Conservation (phyloP, 1,284 basidiomycete species). For the Austroboletus sp. region DNA sequence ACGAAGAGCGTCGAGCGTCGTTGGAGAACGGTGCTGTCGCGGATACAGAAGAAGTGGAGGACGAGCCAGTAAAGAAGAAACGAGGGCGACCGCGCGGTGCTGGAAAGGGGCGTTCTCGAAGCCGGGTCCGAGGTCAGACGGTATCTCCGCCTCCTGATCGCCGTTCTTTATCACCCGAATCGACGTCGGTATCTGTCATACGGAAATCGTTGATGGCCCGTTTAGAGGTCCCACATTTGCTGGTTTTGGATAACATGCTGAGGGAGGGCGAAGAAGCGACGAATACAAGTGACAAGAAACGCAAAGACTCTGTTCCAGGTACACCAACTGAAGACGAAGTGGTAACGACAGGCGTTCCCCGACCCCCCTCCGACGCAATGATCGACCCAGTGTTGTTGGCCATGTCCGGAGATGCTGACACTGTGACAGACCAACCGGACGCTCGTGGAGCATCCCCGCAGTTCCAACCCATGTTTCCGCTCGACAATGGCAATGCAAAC, state of each 20-base stretch:
- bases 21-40: neutral
- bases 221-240: constrained; percentile 36
- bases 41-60: constrained; percentile 3
- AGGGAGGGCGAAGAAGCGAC: constrained; percentile 21
- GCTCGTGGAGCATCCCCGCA: too few relatives aligned
- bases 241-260: constrained; percentile 44
- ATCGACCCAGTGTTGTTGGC: constrained; percentile 24
- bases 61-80: constrained; percentile 9
- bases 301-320: constrained; percentile 4
- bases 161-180: neutral
- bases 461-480: neutral
- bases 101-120: constrained; percentile 9
- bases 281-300: constrained; percentile 4
- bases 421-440: neutral
- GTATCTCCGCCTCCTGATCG: neutral
- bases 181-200: neutral
- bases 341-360: too few relatives aligned
- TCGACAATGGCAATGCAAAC: constrained; percentile 2
- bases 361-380: constrained; percentile 2
- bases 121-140: neutral
- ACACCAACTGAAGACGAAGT: too few relatives aligned
- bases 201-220: constrained; percentile 34
- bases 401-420: constrained; percentile 12
- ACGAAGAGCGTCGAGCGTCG: constrained; percentile 32
- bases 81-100: constrained; percentile 10